Evolutionary conservation across 1,139 yeast species (phyloP), one percentile per base, ranked within the genome.

Genomic region (Petasospora fabianii): DNA sequence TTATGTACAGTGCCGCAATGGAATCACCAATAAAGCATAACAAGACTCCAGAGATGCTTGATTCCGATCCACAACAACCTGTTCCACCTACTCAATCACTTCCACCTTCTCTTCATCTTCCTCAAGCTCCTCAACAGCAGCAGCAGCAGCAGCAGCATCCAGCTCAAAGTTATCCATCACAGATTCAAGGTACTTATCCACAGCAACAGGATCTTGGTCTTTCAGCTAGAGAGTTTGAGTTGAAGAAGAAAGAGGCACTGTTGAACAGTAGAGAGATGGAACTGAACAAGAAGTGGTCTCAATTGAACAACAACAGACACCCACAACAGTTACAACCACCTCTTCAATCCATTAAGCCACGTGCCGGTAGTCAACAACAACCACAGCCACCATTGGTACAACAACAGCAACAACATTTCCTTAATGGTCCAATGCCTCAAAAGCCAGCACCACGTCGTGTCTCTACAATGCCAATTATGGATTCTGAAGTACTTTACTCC

Each of bases 221-320:
- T 7, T 36, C 41, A n/a, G 28, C 51, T 2, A 48, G 56, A 42
- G 77, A 73, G 46, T 39, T 66, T 34, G 77, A 71, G 47, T 57
- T 73, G 34, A 65, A 66, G 46, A 66, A 61, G 42, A 66, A 71
- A 48, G 79, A 73, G 51, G 60, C 69, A 42, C 67, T 69, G 22
- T 55, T 73, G 48, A 56, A 62, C 43, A 66, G 64, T 43, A 63
- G 68, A 35, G 75, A 72, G 53, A 32, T 60, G 29, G 65, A 62
- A 30, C 49, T 64, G 30, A 64, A 60, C 47, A 63, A 54, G 43
- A 58, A 58, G 37, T 35, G 47, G 30, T 39, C 43, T 3, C 46
- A 46, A 26, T 32, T 51, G n/a, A n/a, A n/a, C 26, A 48, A 42
- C 28, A 29, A 39, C 26, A 37, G 38, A 43, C 22, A 24, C 15